These are phyloP conservation scores for Macrophomina tecta DNA, from an alignment of 2,329 filamentous ascomycete genomes.

Conservation along the genomic window DNA sequence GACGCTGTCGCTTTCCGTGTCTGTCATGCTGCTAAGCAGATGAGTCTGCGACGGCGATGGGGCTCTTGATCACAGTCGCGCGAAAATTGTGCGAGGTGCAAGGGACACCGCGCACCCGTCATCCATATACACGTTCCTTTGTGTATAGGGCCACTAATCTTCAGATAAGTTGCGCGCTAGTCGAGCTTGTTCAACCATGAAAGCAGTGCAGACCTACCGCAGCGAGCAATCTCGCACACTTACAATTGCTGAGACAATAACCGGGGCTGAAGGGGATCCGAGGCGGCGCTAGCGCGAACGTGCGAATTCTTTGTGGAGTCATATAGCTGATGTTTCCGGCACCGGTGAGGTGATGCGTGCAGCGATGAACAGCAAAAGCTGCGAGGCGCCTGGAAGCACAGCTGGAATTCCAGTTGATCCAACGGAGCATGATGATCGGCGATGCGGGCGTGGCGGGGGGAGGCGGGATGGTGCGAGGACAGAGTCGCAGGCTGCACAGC, in stretches of 20 bases:
- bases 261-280: not conserved
- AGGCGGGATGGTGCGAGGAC: not conserved
- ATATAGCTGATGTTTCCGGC: not conserved
- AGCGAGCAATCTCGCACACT: not conserved
- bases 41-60: too few relatives aligned
- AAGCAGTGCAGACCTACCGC: too few relatives aligned
- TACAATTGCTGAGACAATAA: too few relatives aligned
- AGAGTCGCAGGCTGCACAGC: slow-evolving; percentile 9
- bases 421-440: slow-evolving; percentile 6
- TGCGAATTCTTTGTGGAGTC: not conserved
- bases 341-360: not conserved
- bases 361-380: not conserved
- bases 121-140: too few relatives aligned
- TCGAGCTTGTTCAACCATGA: too few relatives aligned
- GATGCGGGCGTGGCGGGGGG: slow-evolving; percentile 1
- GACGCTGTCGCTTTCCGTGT: too few relatives aligned
- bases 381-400: not conserved
- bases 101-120: too few relatives aligned
- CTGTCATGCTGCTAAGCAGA: too few relatives aligned
- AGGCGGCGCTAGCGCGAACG: slow-evolving; percentile 1
- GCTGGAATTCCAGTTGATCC: not conserved
- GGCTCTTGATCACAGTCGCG: too few relatives aligned
- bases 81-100: too few relatives aligned
- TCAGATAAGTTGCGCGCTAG: too few relatives aligned
- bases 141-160: too few relatives aligned